Evolutionary conservation across 116 monocot genomes (phyloP).

Genomic region (Trichopus zeylanicus): DNA sequence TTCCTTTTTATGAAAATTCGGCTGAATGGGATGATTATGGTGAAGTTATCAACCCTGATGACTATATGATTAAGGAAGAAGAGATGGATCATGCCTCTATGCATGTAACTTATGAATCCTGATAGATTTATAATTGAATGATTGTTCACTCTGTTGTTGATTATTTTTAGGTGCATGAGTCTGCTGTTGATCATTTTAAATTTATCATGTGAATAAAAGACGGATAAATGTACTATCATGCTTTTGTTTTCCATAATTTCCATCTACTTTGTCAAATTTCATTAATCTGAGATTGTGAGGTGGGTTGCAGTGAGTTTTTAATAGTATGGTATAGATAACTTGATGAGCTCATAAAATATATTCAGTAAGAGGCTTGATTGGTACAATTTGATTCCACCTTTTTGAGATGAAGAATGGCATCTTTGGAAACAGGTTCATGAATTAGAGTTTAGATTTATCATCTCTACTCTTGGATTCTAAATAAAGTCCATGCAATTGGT

Average conservation of each 20-base stretch:
- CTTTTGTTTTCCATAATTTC: no score
- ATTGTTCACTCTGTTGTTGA: neutral
- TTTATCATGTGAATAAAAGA: neutral
- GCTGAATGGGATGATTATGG: conserved; percentile 99
- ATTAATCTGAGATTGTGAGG: no score
- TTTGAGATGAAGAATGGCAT: neutral
- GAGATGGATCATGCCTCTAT: conserved; percentile 58
- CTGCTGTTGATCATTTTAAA: neutral
- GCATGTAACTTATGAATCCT: conserved; percentile 47
- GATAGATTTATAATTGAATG: neutral
- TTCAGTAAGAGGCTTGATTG: neutral
- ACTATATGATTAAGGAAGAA: conserved; percentile 78
- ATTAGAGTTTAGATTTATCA: neutral
- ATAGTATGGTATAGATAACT: no score
- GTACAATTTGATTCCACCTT: neutral
- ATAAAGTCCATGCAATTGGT: no score
- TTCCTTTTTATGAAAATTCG: conserved; percentile 75
- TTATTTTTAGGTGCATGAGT: neutral
- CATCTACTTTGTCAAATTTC: no score
- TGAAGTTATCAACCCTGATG: conserved; percentile 92
- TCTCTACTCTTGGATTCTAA: neutral
- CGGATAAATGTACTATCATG: no score
- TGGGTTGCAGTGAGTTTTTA: no score
- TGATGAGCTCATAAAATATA: neutral
- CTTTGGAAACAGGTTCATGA: neutral